Conservation (phyloP, 2,329 filamentous ascomycete species). For the Sclerotinia glacialis region DNA sequence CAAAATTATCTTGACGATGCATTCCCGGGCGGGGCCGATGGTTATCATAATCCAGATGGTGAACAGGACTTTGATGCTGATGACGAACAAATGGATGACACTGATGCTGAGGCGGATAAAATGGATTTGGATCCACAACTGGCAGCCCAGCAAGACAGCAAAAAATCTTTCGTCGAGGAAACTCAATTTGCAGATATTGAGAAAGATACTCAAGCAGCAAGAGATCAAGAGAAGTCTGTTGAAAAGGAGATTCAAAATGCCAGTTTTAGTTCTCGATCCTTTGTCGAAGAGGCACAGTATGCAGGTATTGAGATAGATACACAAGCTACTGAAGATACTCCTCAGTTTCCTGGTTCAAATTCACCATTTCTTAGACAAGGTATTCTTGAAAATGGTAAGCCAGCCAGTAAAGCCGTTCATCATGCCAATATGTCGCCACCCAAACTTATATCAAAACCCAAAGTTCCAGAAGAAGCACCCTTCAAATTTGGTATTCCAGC, state of each 20-base stretch:
- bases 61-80: not conserved
- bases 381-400: not conserved
- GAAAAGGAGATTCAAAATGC: not conserved
- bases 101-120: not conserved
- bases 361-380: not conserved
- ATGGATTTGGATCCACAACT: not conserved
- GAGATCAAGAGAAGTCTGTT: not conserved
- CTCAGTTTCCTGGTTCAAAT: not conserved
- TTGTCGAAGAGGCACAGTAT: constrained; percentile 32
- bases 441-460: not conserved
- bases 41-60: not conserved
- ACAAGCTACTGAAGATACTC: constrained; percentile 15
- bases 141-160: not conserved
- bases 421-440: not conserved
- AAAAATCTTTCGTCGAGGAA: not conserved
- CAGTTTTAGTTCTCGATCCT: constrained; percentile 20
- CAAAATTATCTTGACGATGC: constrained; percentile 1
- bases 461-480: not conserved
- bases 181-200: constrained; percentile 9
- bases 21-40: not conserved
- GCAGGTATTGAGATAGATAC: constrained; percentile 27
- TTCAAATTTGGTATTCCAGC: not conserved
- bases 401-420: not conserved
- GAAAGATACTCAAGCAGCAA: constrained; percentile 17
- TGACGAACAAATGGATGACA: not conserved